Base-by-base conservation (phyloP, 2,329 filamentous ascomycete species). In the Aspergillus neoniger region DNA sequence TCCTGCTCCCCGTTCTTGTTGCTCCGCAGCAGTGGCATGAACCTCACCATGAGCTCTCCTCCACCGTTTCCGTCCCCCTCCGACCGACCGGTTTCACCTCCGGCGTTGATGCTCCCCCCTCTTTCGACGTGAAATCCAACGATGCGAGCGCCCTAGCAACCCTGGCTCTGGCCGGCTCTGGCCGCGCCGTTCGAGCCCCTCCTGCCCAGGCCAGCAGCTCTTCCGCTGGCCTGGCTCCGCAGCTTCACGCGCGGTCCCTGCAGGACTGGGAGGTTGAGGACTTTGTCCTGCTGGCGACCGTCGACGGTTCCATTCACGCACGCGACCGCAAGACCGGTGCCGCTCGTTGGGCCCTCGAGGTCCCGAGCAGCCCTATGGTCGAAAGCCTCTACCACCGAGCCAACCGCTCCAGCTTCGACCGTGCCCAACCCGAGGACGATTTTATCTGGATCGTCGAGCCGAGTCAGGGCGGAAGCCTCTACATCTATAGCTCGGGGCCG, bases 201-300 rank as follows among this genome's bases (percentile, higher is more conserved):
- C 86, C 87, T 87, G 87, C 87, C 84, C 86, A 87, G 81, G 81
- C 83, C 76, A 86, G 85, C 80, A 85, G 83, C 75, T 79, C 80
- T 59, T 82, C 84, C 77, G 83, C 84, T 77, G 88, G 87, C 72
- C 83, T 90, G 79, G 86, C 89, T 82, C 88, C 91, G 90, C 90
- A 89, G 89, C 89, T 91, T 77, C 84, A 85, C 90, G 94, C 92
- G 93, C 93, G 94, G 88, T 96, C 90, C 85, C 85, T 98, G 86
- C 90, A 93, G 86, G 94, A 97, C 82, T 98, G 94, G 94, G 92
- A 97, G 90, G 93, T 97, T 82, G 94, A 98, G 91, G 93, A 98
- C 84, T 96, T 97, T 86, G 91, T 98, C 82, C 91, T 99, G 84
- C 85, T 99, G 90, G 94, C 95, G 91, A 98, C 95, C 86, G 91